Evolutionary conservation across 208 protist species (phyloP), one percentile per base, ranked within the genome.

Genomic region (Crithidia bombi): DNA sequence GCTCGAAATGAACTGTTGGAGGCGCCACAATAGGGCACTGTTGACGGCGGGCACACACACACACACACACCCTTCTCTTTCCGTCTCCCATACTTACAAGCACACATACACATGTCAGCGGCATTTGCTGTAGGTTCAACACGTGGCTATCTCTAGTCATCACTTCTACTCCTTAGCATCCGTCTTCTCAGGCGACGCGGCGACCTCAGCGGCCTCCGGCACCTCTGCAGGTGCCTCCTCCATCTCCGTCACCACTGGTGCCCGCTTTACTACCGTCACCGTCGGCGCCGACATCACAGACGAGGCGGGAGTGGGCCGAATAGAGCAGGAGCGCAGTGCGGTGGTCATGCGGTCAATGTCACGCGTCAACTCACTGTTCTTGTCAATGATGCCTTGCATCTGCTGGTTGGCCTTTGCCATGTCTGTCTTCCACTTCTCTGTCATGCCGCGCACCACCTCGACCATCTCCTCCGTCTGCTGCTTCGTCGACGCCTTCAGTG

Each of bases 331-430:
- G 30, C 89, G 89, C 50, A 94, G 79, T 0, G 83, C 86, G 5
- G 83, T 87, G 0, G 89, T 94, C 89, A 91, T 82, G 47, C 84
- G 89, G 65, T 94, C 89, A 67, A 94, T 91, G 56, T 91, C 86
- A 30, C 74, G 79, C 46, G 89, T 91, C 46, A 94, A 68, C 38
- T 82, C 78, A 59, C 89, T 88, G 81, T 94, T 94, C 65, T 94
- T 91, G 67, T 90, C 86, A 32, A 94, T 81, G 62, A 94, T 91
- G 44, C 72, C 65, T 58, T 94, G 75, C 86, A 94, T 88, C 65
- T 86, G 82, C 58, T 62, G 69, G 68, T 91, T 82, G 1, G 89
- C 73, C 38, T 74, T 73, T 32, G 78, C 67, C 69, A 94, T 79
- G 23, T 94, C 82, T 5, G 55, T 64, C 32, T 73, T 70, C 85